These are phyloP conservation scores for Beauveria sp. DNA, from an alignment of 2,329 filamentous ascomycete genomes.

Conservation along the genomic window DNA sequence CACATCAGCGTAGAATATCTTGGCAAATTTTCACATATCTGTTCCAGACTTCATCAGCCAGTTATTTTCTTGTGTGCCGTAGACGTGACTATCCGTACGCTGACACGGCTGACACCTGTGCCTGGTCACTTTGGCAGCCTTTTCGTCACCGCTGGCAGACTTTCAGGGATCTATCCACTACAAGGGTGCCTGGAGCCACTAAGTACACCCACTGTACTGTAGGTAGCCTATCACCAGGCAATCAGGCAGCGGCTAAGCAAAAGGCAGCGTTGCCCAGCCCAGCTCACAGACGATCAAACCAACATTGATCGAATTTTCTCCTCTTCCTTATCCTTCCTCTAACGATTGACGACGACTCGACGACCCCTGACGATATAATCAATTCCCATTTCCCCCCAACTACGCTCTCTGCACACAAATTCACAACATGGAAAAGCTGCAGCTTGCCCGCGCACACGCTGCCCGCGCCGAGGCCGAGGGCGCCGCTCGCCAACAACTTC, in stretches of 20 bases:
- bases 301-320: not conserved
- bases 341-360: not conserved
- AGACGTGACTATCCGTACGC: too few relatives aligned
- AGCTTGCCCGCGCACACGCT: constrained; percentile 7
- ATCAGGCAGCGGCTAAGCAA: not conserved
- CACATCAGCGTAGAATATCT: too few relatives aligned
- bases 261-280: not conserved
- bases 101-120: too few relatives aligned
- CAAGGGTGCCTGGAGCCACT: not conserved
- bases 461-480: constrained; percentile 5
- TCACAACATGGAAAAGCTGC: constrained; percentile 6
- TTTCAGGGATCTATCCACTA: not conserved
- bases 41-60: too few relatives aligned
- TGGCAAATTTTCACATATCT: too few relatives aligned
- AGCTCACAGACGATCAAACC: constrained; percentile 1
- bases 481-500: not conserved
- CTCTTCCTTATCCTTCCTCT: not conserved
- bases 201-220: too few relatives aligned
- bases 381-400: too few relatives aligned
- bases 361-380: not conserved
- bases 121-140: too few relatives aligned
- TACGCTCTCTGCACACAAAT: not conserved
- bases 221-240: not conserved
- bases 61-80: too few relatives aligned
- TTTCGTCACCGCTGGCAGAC: not conserved